phyloP scores from a whole-genome alignment of 495 filamentous ascomycete genomes.

The Tuber melanosporum region DNA sequence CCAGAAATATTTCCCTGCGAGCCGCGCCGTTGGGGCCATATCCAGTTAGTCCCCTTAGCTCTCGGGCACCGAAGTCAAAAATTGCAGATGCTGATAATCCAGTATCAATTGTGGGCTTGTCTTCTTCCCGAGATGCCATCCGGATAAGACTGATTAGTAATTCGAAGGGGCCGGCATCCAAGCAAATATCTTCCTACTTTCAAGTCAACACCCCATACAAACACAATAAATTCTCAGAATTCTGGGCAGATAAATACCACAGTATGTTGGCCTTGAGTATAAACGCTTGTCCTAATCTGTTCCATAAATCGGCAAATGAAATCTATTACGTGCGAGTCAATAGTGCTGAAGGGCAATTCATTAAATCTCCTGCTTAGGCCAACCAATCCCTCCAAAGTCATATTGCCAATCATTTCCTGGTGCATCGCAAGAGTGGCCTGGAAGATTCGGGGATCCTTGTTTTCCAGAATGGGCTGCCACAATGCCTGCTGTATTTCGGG shows the following conservation, averaged over 20 bases:
- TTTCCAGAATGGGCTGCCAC: conserved; percentile 77
- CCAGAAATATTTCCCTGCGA: conserved; percentile 52
- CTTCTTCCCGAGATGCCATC: conserved; percentile 41
- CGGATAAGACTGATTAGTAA: conserved; percentile 39
- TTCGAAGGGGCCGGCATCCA: conserved; percentile 37
- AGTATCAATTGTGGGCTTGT: conserved; percentile 41
- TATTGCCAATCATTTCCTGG: conserved; percentile 56
- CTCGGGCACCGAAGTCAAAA: conserved; percentile 46
- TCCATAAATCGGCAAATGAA: conserved; percentile 35
- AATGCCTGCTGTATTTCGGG: conserved; percentile 67
- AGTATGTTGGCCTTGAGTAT: conserved; percentile 13
- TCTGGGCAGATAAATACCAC: neutral
- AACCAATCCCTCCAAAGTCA: conserved; percentile 52
- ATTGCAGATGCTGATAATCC: conserved; percentile 47
- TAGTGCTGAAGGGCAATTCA: conserved; percentile 57
- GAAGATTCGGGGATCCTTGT: conserved; percentile 76
- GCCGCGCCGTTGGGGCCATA: conserved; percentile 49
- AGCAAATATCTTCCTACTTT: conserved; percentile 40
- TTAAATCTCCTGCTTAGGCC: conserved; percentile 71
- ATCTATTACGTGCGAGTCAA: conserved; percentile 37
- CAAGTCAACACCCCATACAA: conserved; percentile 50
- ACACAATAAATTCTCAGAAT: conserved; percentile 52
- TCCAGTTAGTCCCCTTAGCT: conserved; percentile 42
- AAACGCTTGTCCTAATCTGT: conserved; percentile 28
- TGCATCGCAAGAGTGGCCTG: conserved; percentile 74